phyloP scores from a whole-genome alignment of 2,329 filamentous ascomycete species.

The Stemphylium vesicarium region DNA sequence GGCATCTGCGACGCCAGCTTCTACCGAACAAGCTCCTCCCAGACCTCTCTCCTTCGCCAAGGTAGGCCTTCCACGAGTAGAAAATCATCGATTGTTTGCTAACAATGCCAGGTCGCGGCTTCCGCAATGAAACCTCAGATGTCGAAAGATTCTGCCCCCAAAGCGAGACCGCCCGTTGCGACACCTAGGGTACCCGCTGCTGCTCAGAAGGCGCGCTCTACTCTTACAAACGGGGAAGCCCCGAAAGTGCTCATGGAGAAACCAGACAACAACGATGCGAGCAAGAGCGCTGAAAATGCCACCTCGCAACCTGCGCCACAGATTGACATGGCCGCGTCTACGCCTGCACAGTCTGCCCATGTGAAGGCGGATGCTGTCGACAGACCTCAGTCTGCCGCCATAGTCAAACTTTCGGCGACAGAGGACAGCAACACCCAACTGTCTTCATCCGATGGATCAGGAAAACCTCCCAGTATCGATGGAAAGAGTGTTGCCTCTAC shows the following conservation, averaged over 20 bases:
- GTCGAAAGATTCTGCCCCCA: constrained; percentile 32
- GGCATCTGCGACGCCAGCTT: constrained; percentile 40
- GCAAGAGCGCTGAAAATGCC: constrained; percentile 32
- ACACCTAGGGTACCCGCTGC: constrained; percentile 32
- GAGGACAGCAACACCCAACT: constrained; percentile 56
- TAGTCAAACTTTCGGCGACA: constrained; percentile 41
- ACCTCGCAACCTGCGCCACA: constrained; percentile 32
- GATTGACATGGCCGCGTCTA: constrained; percentile 28
- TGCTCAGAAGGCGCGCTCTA: constrained; percentile 28
- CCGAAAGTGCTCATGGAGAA: constrained; percentile 24
- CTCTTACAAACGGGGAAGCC: constrained; percentile 21
- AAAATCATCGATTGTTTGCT: constrained; percentile 10
- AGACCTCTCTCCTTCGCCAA: constrained; percentile 76
- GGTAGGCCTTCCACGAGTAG: constrained; percentile 55
- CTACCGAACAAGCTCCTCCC: constrained; percentile 40
- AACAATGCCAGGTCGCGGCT: constrained; percentile 48
- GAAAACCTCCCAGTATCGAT: constrained; percentile 87
- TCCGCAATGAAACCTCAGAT: constrained; percentile 44
- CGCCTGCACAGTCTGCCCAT: constrained; percentile 54
- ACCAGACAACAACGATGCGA: constrained; percentile 17
- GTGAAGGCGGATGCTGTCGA: constrained; percentile 37
- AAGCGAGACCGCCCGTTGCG: constrained; percentile 34
- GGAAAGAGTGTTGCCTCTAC: constrained; percentile 89
- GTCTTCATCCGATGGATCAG: constrained; percentile 65
- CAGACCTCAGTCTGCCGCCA: constrained; percentile 35